phyloP scores from a whole-genome alignment of 75 land plant species.

The Sequoiadendron giganteum region DNA sequence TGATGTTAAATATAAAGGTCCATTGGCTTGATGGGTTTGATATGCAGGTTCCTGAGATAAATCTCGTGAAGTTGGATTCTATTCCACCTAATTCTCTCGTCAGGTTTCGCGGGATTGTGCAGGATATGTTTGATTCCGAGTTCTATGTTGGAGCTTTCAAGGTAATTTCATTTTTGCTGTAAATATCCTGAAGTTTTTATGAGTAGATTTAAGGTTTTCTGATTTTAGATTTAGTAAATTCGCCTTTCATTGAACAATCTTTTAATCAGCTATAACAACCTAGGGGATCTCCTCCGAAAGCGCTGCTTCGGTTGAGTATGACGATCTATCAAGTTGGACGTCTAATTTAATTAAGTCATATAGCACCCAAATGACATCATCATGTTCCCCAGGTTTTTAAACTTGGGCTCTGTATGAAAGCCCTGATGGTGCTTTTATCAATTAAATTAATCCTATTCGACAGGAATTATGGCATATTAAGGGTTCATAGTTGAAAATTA shows the following conservation, averaged over 20 bases:
- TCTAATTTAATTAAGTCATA: too few species aligned
- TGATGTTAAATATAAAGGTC: background rate
- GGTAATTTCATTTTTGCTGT: constrained; percentile 27
- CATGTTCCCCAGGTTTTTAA: too few species aligned
- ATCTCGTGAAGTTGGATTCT: constrained; percentile 33
- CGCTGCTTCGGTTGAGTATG: background rate
- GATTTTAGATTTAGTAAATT: background rate
- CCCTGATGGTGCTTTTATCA: too few species aligned
- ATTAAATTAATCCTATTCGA: too few species aligned
- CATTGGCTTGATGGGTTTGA: background rate
- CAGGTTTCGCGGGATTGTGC: constrained; percentile 91
- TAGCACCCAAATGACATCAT: too few species aligned
- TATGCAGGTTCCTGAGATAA: constrained; percentile 72
- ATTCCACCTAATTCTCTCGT: constrained; percentile 79
- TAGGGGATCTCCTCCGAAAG: background rate
- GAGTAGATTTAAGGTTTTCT: background rate
- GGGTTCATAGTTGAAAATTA: too few species aligned
- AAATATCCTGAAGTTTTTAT: too few species aligned
- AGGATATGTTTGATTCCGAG: constrained; percentile 89
- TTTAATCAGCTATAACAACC: too few species aligned
- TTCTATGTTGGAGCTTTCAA: constrained; percentile 89
- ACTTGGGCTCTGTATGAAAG: too few species aligned
- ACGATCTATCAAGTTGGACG: background rate
- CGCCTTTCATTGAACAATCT: background rate
- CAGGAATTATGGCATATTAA: too few species aligned